Conservation (phyloP, 2,329 filamentous ascomycete genomes). For the Chrysoporthe puriensis region DNA sequence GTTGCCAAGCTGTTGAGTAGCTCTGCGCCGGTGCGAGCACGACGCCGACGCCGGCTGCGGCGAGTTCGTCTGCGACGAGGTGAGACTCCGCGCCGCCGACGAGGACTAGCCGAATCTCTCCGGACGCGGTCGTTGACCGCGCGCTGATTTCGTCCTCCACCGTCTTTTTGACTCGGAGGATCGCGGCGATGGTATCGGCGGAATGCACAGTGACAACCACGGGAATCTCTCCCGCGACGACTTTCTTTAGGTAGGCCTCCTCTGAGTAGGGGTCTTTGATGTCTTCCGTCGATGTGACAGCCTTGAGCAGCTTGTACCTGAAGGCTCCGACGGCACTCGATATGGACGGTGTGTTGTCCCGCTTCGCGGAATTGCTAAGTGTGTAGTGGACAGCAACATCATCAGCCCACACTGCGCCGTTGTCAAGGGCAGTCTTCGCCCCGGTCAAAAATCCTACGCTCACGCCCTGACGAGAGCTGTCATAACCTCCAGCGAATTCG, state of each 20-base stretch:
- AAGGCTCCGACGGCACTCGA: slow-evolving; percentile 58
- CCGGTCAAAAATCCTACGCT: slow-evolving; percentile 62
- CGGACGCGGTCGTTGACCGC: slow-evolving; percentile 20
- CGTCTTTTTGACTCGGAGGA: slow-evolving; percentile 61
- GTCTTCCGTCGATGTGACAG: slow-evolving; percentile 45
- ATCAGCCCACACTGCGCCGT: slow-evolving; percentile 55
- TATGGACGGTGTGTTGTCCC: slow-evolving; percentile 50
- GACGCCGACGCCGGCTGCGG: slow-evolving; percentile 59
- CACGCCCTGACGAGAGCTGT: slow-evolving; percentile 55
- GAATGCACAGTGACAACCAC: slow-evolving; percentile 64
- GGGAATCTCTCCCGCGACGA: slow-evolving; percentile 56
- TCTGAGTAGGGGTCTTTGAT: slow-evolving; percentile 51
- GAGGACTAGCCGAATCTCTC: slow-evolving; percentile 55
- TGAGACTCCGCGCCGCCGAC: slow-evolving; percentile 67
- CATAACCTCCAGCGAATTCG: slow-evolving; percentile 41
- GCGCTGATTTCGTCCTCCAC: slow-evolving; percentile 50
- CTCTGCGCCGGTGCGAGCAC: slow-evolving; percentile 63
- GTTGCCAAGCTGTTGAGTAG: slow-evolving; percentile 60
- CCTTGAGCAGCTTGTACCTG: slow-evolving; percentile 57
- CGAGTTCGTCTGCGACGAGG: slow-evolving; percentile 61
- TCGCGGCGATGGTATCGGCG: slow-evolving; percentile 63
- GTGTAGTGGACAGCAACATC: slow-evolving; percentile 64
- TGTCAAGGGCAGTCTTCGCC: slow-evolving; percentile 49
- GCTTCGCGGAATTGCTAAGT: slow-evolving; percentile 52
- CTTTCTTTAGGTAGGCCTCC: slow-evolving; percentile 54